Evolutionary conservation across 2,329 filamentous ascomycete genomes (phyloP), one percentile per base, ranked within the genome.

Genomic region (Penicillium sp.): DNA sequence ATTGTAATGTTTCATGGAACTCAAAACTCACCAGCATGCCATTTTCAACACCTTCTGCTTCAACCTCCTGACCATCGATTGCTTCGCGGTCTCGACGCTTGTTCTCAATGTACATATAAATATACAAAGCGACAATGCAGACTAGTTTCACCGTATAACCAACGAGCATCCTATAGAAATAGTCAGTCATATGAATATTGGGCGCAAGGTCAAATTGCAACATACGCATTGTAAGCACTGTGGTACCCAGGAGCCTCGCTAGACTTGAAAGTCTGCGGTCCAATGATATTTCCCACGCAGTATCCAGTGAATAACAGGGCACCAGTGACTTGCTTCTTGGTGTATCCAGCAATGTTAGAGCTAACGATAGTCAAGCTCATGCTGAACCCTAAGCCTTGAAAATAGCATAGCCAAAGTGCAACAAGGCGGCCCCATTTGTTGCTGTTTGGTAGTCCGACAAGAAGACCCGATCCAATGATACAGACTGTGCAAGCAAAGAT

Each of bases 401-500:
- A 82, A 61, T 77, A 82, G 58, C 79, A 82, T 14, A 85, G 72
- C 81, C 82, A 85, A 4, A 84, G 74, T 0, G 78, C 81, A 5
- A 84, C 82, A 1, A 85, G 70, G 3, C 81, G 73, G 12, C 81
- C 82, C 82, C 82, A 84, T 71, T 82, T 82, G 61, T 82, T 81
- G 37, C 63, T 62, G 19, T 70, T 63, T 0, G 81, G 79, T 5
- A 84, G 68, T 0, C 76, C 80, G 5, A 84, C 80, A 1, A 85
- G 75, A 16, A 84, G 63, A 0, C 72, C 78, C 0, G 81, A 73
- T 11, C 82, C 82, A 10, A 81, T 53, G 60, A 85, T 84, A 61
- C 82, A 84, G 26, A 84, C 79, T 0, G 65, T 63, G 65, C 84
- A 84, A 3, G 82, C 82, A 6, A 78, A 66, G 4, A 82, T 80